phyloP scores from a whole-genome alignment of 441 rosid species.

The Gossypium schwendimanii region DNA sequence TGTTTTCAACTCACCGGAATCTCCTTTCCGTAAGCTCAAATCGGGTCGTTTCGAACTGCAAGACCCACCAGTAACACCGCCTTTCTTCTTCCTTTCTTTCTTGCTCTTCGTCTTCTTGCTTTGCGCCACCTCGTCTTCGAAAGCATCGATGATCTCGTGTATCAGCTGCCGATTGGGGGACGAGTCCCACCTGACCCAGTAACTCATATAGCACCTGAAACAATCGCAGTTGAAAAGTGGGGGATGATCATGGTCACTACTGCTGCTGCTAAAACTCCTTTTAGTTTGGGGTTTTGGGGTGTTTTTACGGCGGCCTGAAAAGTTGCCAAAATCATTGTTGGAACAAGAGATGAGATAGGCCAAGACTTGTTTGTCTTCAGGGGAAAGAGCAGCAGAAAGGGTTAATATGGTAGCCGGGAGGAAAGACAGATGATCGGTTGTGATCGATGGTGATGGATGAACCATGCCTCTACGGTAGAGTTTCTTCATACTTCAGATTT shows the following conservation, averaged over 20 bases:
- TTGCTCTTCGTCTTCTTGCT: constrained; percentile 23
- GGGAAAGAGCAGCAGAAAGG: constrained; percentile 49
- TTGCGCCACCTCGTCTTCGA: constrained; percentile 39
- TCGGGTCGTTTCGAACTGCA: constrained; percentile 18
- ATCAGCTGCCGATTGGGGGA: constrained; percentile 61
- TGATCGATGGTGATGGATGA: constrained; percentile 46
- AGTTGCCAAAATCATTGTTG: constrained; percentile 6
- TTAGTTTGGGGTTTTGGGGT: constrained; percentile 10
- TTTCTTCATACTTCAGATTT: constrained; percentile 48
- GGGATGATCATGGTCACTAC: constrained; percentile 28
- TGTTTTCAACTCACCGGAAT: constrained; percentile 10
- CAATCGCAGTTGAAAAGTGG: constrained; percentile 58
- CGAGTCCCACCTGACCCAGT: constrained; percentile 67
- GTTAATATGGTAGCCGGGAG: constrained; percentile 64
- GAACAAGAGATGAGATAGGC: constrained; percentile 54
- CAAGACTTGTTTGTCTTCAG: constrained; percentile 51
- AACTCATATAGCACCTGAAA: constrained; percentile 62
- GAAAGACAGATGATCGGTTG: constrained; percentile 37
- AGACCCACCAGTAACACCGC: neutral
- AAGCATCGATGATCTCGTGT: constrained; percentile 62
- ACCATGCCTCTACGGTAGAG: constrained; percentile 52
- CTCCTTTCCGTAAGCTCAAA: constrained; percentile 18
- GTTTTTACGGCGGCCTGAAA: constrained; percentile 6
- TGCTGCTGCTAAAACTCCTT: neutral
- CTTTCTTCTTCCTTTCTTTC: constrained; percentile 31